Evolutionary conservation across 2,329 filamentous ascomycete species (phyloP), one percentile per base, ranked within the genome.

Genomic region (Incumbomyces lentus): DNA sequence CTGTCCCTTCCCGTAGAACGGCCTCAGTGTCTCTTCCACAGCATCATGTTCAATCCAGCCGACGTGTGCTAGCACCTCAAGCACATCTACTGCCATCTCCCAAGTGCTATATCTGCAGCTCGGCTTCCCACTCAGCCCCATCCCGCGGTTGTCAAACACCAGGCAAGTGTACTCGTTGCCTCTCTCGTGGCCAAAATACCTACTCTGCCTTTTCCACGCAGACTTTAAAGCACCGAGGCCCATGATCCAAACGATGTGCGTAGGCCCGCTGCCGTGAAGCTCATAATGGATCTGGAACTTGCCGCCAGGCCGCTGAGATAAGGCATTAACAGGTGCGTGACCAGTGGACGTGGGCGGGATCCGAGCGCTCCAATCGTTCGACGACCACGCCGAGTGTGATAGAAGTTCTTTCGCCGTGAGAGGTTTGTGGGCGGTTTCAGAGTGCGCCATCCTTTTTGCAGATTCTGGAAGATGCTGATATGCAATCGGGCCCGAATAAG

Each of bases 191-290:
- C 84, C 86, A 60, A 93, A 90, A 66, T 86, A 75, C 55, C 82
- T 78, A 8, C 82, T 92, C 62, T 93, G 87, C 44, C 85, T 79
- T 68, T 93, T 86, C 84, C 85, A 93, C 47, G 79, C 74, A 36
- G 77, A 72, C 59, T 76, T 76, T 58, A 73, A 73, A 47, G 81
- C 80, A 32, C 82, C 86, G 2, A 93, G 74, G 52, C 87, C 87
- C 81, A 87, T 87, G 58, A 93, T 74, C 68, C 85, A 79, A 57
- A 87, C 71, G 53, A 92, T 67, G 68, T 84, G 84, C 53, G 75
- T 72, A 40, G 81, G 76, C 2, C 86, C 86, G 51, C 74, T 68
- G 47, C 87, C 86, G 67, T 94, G 86, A 40, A 92, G 70, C 64
- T 92, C 84, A 73, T 85, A 93, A 44, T 78, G 72, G 44, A 94